Conservation (phyloP, 352 stramenopile genomes). For the Phytophthora pseudosyringae region DNA sequence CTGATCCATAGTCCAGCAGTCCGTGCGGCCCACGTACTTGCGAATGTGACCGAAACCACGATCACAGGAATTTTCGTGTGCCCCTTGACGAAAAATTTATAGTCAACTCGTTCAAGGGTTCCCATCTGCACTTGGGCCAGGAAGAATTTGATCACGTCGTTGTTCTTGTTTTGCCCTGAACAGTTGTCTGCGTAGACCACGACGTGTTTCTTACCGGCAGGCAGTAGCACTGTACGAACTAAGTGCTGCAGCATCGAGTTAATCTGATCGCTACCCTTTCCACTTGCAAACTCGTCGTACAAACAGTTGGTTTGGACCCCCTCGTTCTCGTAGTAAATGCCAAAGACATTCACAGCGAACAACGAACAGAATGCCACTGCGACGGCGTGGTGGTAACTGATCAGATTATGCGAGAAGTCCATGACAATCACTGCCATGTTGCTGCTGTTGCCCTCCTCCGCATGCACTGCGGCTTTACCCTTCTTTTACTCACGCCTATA, state of each 20-base stretch:
- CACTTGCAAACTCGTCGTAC: constrained; percentile 4
- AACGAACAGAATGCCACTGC: constrained; percentile 30
- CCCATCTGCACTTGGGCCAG: constrained; percentile 15
- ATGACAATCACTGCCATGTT: constrained; percentile 21
- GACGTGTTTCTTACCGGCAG: background rate
- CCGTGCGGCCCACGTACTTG: constrained; percentile 3
- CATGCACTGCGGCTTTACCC: background rate
- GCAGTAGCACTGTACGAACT: constrained; percentile 1
- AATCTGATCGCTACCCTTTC: constrained; percentile 9
- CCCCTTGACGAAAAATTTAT: constrained; percentile 26
- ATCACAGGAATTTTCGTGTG: constrained; percentile 24
- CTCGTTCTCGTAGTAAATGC: constrained; percentile 21
- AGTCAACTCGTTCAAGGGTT: constrained; percentile 5
- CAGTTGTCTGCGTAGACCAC: constrained; percentile 24
- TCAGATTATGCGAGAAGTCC: background rate
- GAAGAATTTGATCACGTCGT: constrained; percentile 22
- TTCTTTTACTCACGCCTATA: background rate
- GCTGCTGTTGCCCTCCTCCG: background rate
- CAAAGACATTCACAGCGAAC: constrained; percentile 21
- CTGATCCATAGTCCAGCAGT: constrained; percentile 20
- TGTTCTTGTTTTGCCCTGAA: constrained; percentile 27
- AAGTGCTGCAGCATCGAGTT: constrained; percentile 16
- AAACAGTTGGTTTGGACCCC: constrained; percentile 17
- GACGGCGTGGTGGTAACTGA: constrained; percentile 10
- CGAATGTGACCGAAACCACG: constrained; percentile 22